phyloP scores from a whole-genome alignment of 2,329 filamentous ascomycete species.

The Colletotrichum orchidophilum region DNA sequence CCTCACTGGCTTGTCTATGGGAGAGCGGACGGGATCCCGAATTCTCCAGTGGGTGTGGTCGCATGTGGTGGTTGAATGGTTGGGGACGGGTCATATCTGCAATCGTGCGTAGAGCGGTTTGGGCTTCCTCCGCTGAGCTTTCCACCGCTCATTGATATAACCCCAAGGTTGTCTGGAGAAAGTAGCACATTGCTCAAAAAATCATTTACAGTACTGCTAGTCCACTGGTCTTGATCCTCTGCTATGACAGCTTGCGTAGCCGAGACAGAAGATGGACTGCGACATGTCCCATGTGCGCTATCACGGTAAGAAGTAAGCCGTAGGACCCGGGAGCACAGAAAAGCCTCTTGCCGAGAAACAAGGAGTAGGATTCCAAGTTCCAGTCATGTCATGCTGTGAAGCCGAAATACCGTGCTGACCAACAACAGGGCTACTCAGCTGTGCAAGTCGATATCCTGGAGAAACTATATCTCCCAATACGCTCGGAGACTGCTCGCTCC shows the following conservation, averaged over 20 bases:
- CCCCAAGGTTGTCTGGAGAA: too few species aligned
- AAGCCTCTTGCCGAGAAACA: too few species aligned
- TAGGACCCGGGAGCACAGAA: background rate
- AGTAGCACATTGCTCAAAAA: too few species aligned
- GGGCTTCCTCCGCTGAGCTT: too few species aligned
- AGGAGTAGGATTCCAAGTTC: background rate
- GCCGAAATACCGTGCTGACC: background rate
- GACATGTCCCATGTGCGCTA: too few species aligned
- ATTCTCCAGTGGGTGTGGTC: background rate
- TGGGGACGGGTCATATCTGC: background rate
- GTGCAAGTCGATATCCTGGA: background rate
- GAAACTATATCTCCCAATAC: background rate
- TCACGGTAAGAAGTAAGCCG: background rate
- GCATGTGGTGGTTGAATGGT: background rate
- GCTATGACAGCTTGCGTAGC: too few species aligned
- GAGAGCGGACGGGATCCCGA: conserved; percentile 1
- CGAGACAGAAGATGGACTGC: too few species aligned
- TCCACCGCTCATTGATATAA: too few species aligned
- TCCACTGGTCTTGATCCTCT: too few species aligned
- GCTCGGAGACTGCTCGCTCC: background rate
- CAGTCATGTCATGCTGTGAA: background rate
- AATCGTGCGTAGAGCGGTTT: background rate
- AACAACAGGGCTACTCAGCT: too few species aligned
- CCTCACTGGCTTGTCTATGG: background rate
- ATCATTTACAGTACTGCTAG: too few species aligned